A percentile compares a stretch with the other conserved stretches of the same genome.
Conservation (phyloP, 2,329 filamentous ascomycete species). For the Trichoderma atrobrunneum region DNA sequence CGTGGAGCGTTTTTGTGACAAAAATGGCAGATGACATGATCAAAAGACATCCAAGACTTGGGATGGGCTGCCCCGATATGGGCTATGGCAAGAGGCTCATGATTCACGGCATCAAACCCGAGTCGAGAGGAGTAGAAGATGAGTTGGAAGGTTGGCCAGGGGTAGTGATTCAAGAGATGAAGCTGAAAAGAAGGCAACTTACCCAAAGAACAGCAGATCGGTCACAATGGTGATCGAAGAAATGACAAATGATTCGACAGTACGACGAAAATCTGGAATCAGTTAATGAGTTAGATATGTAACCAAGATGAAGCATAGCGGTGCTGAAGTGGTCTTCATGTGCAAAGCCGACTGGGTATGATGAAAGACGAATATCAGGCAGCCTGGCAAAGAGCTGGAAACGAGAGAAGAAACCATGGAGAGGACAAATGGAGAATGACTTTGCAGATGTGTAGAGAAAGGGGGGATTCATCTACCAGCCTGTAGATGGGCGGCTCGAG, state of each 20-base stretch:
- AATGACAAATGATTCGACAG: slow-evolving; percentile 31
- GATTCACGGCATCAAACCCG: background rate
- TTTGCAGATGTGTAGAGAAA: background rate
- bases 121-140: background rate
- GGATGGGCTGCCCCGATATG: too few relatives aligned
- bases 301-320: background rate
- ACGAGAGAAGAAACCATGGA: background rate
- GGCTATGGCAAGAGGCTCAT: background rate
- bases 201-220: slow-evolving; percentile 36
- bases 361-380: background rate
- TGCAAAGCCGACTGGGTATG: background rate
- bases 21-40: background rate
- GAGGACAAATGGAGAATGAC: background rate
- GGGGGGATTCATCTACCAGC: background rate
- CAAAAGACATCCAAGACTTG: too few relatives aligned
- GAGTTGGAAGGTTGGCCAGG: too few relatives aligned
- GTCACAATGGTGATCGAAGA: slow-evolving; percentile 29
- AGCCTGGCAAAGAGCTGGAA: background rate
- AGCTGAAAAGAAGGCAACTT: slow-evolving; percentile 15
- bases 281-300: background rate
- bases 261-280: slow-evolving; percentile 31
- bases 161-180: background rate
- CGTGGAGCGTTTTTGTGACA: background rate
- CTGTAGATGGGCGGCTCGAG: background rate
- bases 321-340: background rate